These are phyloP conservation scores for Agrocybe praecox DNA, from an alignment of 768 basidiomycete species.

Conservation along the genomic window DNA sequence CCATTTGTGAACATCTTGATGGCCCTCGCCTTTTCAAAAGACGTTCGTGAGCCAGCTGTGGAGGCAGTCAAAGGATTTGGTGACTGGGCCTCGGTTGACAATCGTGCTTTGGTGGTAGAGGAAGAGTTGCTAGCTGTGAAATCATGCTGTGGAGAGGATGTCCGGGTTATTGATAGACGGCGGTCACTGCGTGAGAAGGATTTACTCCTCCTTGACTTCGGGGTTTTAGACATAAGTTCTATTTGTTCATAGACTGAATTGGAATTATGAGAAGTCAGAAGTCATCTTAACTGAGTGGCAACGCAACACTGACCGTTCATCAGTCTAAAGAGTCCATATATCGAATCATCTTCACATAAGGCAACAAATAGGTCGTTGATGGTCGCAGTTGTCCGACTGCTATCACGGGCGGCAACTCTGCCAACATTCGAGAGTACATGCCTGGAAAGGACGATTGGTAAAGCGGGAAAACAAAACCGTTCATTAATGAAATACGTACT, in stretches of 20 bases:
- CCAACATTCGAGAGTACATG: constrained; percentile 85
- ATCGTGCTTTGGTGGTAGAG: constrained; percentile 35
- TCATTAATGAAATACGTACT: constrained; percentile 52
- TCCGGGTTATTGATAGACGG: constrained; percentile 43
- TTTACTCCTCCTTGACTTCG: constrained; percentile 66
- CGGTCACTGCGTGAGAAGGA: constrained; percentile 63
- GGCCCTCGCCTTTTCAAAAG: constrained; percentile 63
- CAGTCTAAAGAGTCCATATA: constrained; percentile 82
- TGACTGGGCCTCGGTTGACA: constrained; percentile 40
- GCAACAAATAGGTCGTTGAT: constrained; percentile 85
- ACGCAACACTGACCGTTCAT: constrained; percentile 70
- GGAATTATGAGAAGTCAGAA: constrained; percentile 13
- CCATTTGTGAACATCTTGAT: constrained; percentile 57
- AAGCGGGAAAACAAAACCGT: constrained; percentile 10
- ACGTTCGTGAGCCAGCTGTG: constrained; percentile 47
- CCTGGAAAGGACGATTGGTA: constrained; percentile 38
- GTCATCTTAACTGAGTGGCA: constrained; percentile 21
- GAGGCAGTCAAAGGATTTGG: constrained; percentile 26
- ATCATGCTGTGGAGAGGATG: constrained; percentile 49
- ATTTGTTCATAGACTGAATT: constrained; percentile 77
- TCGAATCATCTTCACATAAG: constrained; percentile 86
- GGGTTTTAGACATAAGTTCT: constrained; percentile 61
- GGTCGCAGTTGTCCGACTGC: constrained; percentile 74
- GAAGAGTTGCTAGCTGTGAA: constrained; percentile 34
- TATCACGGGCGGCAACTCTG: constrained; percentile 83